These are phyloP conservation scores for Trichoderma arundinaceum DNA, from an alignment of 2,329 filamentous ascomycete genomes.

Conservation along the genomic window DNA sequence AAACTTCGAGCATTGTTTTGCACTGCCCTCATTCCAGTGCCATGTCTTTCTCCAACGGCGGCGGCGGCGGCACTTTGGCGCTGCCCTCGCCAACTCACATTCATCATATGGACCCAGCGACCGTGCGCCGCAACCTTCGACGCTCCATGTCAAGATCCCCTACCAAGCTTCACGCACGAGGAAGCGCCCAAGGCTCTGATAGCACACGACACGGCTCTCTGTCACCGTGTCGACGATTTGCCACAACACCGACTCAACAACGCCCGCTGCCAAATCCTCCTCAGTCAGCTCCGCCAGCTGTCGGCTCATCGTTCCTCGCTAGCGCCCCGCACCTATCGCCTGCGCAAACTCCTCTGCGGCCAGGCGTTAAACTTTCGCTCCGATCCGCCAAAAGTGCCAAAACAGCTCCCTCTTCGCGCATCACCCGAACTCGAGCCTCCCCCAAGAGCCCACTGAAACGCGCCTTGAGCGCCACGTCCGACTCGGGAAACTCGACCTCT, in stretches of 20 bases:
- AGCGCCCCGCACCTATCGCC: slow-evolving; percentile 51
- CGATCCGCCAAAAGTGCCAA: slow-evolving; percentile 67
- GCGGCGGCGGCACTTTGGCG: slow-evolving; percentile 76
- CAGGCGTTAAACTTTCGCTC: slow-evolving; percentile 69
- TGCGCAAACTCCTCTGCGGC: slow-evolving; percentile 68
- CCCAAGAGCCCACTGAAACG: slow-evolving; percentile 83
- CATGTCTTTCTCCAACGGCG: slow-evolving; percentile 65
- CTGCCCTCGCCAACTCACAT: slow-evolving; percentile 84
- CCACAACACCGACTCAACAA: slow-evolving; percentile 44
- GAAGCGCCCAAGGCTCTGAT: slow-evolving; percentile 55
- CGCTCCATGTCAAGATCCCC: slow-evolving; percentile 93
- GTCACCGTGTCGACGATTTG: slow-evolving; percentile 57
- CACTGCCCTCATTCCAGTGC: slow-evolving; percentile 40
- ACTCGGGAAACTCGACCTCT: slow-evolving; percentile 69
- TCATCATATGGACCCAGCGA: slow-evolving; percentile 81
- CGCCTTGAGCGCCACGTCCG: slow-evolving; percentile 71
- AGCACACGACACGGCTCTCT: slow-evolving; percentile 54
- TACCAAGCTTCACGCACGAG: slow-evolving; percentile 75
- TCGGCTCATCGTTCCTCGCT: slow-evolving; percentile 39
- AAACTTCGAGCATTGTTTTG: slow-evolving; percentile 28
- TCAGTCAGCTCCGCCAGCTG: slow-evolving; percentile 46
- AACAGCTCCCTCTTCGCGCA: slow-evolving; percentile 51
- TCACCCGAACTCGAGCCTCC: slow-evolving; percentile 70
- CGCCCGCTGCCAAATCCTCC: slow-evolving; percentile 43
- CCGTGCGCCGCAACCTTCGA: slow-evolving; percentile 80